Percentiles rank a stretch among this genome's conserved stretches.
These are phyloP conservation scores for Porosira glacialis DNA, from an alignment of 352 stramenopile species.

Conservation along the genomic window DNA sequence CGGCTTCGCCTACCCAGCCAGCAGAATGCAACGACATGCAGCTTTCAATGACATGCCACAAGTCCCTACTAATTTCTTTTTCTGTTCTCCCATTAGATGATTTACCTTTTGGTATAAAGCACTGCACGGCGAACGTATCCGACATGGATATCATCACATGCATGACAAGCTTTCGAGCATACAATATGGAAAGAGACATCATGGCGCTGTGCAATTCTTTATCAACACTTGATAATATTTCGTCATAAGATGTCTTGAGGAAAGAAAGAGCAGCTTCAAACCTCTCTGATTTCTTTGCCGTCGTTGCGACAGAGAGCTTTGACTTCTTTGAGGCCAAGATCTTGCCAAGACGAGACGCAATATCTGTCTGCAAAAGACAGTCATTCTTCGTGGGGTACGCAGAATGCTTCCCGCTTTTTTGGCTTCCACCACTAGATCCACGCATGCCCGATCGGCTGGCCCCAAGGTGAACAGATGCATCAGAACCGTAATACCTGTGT, in stretches of 20 bases:
- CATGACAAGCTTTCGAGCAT: slow-evolving; percentile 72
- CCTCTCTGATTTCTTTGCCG: slow-evolving; percentile 26
- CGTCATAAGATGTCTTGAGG: slow-evolving; percentile 32
- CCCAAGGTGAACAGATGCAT: slow-evolving; percentile 81
- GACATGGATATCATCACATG: slow-evolving; percentile 65
- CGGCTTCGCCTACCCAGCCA: slow-evolving; percentile 79
- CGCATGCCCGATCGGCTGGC: slow-evolving; percentile 39
- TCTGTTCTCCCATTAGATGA: slow-evolving; percentile 20
- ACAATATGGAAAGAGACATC: slow-evolving; percentile 55
- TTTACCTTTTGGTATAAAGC: slow-evolving; percentile 41
- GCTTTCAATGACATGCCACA: slow-evolving; percentile 76
- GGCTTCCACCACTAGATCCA: slow-evolving; percentile 5
- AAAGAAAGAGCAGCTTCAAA: slow-evolving; percentile 32
- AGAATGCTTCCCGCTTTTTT: slow-evolving; percentile 37
- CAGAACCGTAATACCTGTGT: slow-evolving; percentile 80
- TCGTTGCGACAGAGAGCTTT: slow-evolving; percentile 6
- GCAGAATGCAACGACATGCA: slow-evolving; percentile 59
- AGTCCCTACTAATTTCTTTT: slow-evolving; percentile 29
- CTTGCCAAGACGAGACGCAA: slow-evolving; percentile 45
- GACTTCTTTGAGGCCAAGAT: slow-evolving; percentile 23
- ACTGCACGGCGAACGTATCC: slow-evolving; percentile 56
- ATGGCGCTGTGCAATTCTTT: slow-evolving; percentile 53
- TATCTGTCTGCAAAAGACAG: slow-evolving; percentile 33
- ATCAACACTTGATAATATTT: slow-evolving; percentile 44
- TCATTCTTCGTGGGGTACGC: slow-evolving; percentile 16